phyloP scores from a whole-genome alignment of 192 early-diverging fungal species.

The Backusella psychrophila region DNA sequence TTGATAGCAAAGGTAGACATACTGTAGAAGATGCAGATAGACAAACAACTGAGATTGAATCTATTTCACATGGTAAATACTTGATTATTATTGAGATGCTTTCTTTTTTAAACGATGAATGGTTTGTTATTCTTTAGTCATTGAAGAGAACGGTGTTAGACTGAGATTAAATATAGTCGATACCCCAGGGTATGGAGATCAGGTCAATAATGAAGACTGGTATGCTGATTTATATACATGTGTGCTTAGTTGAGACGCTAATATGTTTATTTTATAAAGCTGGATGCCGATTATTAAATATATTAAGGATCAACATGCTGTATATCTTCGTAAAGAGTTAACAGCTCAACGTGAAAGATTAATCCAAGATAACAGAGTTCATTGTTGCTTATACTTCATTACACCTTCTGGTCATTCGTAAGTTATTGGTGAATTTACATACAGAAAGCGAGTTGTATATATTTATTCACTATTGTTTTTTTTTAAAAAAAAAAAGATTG shows the following conservation, averaged over 20 bases:
- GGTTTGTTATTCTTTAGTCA: slow-evolving; percentile 50
- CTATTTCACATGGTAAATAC: slow-evolving; percentile 77
- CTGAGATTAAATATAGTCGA: slow-evolving; percentile 96
- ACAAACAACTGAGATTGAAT: slow-evolving; percentile 95
- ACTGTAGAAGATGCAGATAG: slow-evolving; percentile 76
- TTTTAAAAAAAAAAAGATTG: slow-evolving; percentile 45
- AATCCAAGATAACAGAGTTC: slow-evolving; percentile 93
- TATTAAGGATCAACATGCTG: slow-evolving; percentile 98
- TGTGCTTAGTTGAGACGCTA: background rate
- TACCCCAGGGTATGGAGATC: slow-evolving; percentile 98
- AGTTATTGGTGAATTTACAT: slow-evolving; percentile 15
- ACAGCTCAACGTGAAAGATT: slow-evolving; percentile 83
- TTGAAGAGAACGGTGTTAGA: slow-evolving; percentile 94
- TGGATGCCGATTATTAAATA: slow-evolving; percentile 99
- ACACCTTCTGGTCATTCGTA: slow-evolving; percentile 93
- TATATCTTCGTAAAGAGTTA: slow-evolving; percentile 92
- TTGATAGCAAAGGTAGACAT: slow-evolving; percentile 88
- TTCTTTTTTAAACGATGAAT: background rate
- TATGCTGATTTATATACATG: slow-evolving; percentile 24
- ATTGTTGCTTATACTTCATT: slow-evolving; percentile 96
- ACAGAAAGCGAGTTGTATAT: background rate
- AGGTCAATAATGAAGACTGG: slow-evolving; percentile 99
- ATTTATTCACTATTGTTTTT: background rate
- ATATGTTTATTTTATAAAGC: slow-evolving; percentile 35
- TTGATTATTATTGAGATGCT: slow-evolving; percentile 3